Evolutionary conservation across 345 rosid species (phyloP).

Genomic region (Gynandropsis gynandra): DNA sequence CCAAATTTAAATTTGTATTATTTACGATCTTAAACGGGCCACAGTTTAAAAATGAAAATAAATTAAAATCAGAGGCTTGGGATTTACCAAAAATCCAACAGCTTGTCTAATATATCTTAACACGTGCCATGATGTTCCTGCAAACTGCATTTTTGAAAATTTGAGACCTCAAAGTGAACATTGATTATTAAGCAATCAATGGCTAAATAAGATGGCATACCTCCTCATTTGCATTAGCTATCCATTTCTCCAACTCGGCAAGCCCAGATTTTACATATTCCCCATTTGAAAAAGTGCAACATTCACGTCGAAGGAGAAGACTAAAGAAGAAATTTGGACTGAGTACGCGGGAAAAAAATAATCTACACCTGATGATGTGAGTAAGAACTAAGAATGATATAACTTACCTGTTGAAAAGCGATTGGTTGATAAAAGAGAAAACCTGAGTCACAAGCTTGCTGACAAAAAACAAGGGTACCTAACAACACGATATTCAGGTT

Average conservation of each 20-base stretch:
- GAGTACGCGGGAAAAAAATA: conserved; percentile 13
- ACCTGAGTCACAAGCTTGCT: conserved; percentile 95
- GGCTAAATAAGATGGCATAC: conserved; percentile 31
- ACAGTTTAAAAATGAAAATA: no score
- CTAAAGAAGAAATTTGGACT: conserved; percentile 33
- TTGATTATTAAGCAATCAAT: conserved; percentile 15
- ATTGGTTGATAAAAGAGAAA: conserved; percentile 88
- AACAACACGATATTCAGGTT: conserved; percentile 22
- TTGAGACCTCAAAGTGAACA: conserved; percentile 26
- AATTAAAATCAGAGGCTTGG: no score
- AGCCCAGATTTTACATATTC: conserved; percentile 96
- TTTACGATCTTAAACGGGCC: no score
- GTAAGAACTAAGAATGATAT: conserved; percentile 3
- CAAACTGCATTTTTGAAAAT: conserved; percentile 44
- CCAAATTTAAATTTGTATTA: conserved; percentile 14
- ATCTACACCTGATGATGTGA: background rate
- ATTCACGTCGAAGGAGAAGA: conserved; percentile 92
- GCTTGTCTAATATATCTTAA: conserved; percentile 94
- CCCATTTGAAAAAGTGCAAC: conserved; percentile 97
- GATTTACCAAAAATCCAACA: conserved; percentile 87
- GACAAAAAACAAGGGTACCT: conserved; percentile 97
- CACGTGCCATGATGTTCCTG: conserved; percentile 99
- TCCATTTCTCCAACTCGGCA: conserved; percentile 96
- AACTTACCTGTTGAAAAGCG: conserved; percentile 87
- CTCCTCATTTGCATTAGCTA: conserved; percentile 71